Evolutionary conservation across 495 filamentous ascomycete species (phyloP).

Genomic region (Tricharina praecox): DNA sequence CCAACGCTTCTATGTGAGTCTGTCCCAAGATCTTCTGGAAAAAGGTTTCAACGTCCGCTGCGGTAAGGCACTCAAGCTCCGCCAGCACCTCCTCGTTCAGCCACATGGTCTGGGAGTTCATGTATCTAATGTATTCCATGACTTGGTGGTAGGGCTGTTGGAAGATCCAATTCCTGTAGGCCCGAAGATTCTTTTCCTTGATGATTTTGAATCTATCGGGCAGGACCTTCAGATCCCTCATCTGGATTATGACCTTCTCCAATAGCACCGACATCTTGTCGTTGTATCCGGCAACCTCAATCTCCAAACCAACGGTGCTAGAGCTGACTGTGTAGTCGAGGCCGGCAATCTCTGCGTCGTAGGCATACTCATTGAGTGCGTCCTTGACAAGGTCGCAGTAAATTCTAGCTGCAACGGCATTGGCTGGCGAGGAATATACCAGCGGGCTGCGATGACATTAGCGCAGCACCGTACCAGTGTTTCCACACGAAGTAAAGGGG

Average conservation of each 20-base stretch:
- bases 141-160: slow-evolving; percentile 81
- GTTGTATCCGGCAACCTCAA: slow-evolving; percentile 79
- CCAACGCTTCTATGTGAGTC: slow-evolving; percentile 70
- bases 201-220: slow-evolving; percentile 78
- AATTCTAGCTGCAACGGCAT: slow-evolving; percentile 56
- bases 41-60: slow-evolving; percentile 58
- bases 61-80: slow-evolving; percentile 56
- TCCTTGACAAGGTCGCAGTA: slow-evolving; percentile 82
- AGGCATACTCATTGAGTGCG: slow-evolving; percentile 83
- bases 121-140: slow-evolving; percentile 64
- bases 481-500: too few relatives aligned
- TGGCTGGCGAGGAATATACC: slow-evolving; percentile 58
- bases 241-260: slow-evolving; percentile 74
- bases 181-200: slow-evolving; percentile 65
- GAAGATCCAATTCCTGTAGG: slow-evolving; percentile 70
- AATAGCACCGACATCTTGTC: slow-evolving; percentile 85
- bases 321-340: slow-evolving; percentile 62
- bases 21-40: slow-evolving; percentile 67
- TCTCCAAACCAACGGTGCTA: slow-evolving; percentile 54
- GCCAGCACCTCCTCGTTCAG: slow-evolving; percentile 64
- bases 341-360: slow-evolving; percentile 88
- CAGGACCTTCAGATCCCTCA: slow-evolving; percentile 67
- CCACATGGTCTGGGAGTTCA: slow-evolving; percentile 59
- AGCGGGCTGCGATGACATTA: slow-evolving; percentile 35
- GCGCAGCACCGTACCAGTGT: neutral